phyloP scores from a whole-genome alignment of 169 alveolate species.

The Eimeria praecox region DNA sequence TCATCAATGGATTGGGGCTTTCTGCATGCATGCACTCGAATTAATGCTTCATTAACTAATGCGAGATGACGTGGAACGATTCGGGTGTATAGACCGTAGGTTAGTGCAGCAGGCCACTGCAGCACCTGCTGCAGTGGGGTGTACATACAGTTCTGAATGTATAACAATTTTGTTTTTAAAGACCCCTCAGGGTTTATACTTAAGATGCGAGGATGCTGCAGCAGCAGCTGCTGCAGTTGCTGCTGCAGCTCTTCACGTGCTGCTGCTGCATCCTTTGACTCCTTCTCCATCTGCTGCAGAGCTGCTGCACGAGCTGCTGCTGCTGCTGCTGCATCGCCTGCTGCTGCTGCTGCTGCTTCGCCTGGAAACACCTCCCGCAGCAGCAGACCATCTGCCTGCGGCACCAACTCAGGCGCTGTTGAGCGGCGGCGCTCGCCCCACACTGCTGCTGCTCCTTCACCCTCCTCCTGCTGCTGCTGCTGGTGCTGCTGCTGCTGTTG shows the following conservation, averaged over 20 bases:
- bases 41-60: conserved; percentile 52
- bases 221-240: conserved; percentile 49
- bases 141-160: conserved; percentile 73
- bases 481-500: not conserved
- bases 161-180: conserved; percentile 68
- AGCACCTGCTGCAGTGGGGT: conserved; percentile 69
- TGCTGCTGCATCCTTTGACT: not conserved
- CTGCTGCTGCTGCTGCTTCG: conserved; percentile 23
- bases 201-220: conserved; percentile 52
- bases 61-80: conserved; percentile 79
- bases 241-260: conserved; percentile 51
- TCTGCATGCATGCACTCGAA: not conserved
- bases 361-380: conserved; percentile 33
- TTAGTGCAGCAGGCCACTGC: conserved; percentile 71
- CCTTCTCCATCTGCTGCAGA: conserved; percentile 12
- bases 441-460: not conserved
- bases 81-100: conserved; percentile 78
- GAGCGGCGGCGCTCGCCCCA: not conserved
- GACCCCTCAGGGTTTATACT: conserved; percentile 37
- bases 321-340: conserved; percentile 24
- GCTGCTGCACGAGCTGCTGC: conserved; percentile 45
- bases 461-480: conserved; percentile 28
- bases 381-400: conserved; percentile 29
- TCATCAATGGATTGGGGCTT: not conserved
- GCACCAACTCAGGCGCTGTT: conserved; percentile 6